A percentile compares a stretch with the other conserved stretches of the same genome.
Evolutionary conservation across 352 stramenopile genomes (phyloP).

Genomic region (Globisporangium spinosum): DNA sequence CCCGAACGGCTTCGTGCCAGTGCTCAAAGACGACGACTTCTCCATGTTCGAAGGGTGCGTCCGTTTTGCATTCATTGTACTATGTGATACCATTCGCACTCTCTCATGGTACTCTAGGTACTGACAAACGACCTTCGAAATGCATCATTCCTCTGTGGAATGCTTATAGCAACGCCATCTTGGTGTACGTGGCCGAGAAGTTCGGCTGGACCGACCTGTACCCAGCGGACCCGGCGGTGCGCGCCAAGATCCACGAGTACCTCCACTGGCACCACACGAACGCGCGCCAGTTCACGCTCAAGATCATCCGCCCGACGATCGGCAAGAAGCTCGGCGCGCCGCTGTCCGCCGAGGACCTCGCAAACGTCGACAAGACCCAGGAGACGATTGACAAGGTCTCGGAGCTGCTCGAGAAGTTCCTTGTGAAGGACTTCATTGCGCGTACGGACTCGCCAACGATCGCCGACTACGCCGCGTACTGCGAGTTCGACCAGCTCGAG

Average conservation of each 20-base stretch:
- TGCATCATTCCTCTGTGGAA: too few species aligned
- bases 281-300: slow-evolving; percentile 42
- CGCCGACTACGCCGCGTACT: slow-evolving; percentile 54
- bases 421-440: slow-evolving; percentile 36
- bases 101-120: too few species aligned
- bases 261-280: slow-evolving; percentile 71
- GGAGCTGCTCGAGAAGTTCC: too few species aligned
- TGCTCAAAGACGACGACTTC: slow-evolving; percentile 57
- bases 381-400: slow-evolving; percentile 31
- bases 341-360: slow-evolving; percentile 35
- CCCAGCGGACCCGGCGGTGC: slow-evolving; percentile 34
- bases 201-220: slow-evolving; percentile 18
- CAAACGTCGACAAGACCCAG: slow-evolving; percentile 27
- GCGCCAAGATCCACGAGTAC: slow-evolving; percentile 65
- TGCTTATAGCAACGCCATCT: too few species aligned
- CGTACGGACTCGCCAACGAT: slow-evolving; percentile 51
- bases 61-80: too few species aligned
- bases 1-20: slow-evolving; percentile 46
- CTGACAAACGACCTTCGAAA: too few species aligned
- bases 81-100: too few species aligned
- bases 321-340: slow-evolving; percentile 24
- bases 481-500: slow-evolving; percentile 61
- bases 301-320: slow-evolving; percentile 40
- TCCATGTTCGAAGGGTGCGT: slow-evolving; percentile 39
- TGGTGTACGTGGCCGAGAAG: too few species aligned